Conservation (phyloP, 768 basidiomycete genomes). For the Auriscalpium microsporum region DNA sequence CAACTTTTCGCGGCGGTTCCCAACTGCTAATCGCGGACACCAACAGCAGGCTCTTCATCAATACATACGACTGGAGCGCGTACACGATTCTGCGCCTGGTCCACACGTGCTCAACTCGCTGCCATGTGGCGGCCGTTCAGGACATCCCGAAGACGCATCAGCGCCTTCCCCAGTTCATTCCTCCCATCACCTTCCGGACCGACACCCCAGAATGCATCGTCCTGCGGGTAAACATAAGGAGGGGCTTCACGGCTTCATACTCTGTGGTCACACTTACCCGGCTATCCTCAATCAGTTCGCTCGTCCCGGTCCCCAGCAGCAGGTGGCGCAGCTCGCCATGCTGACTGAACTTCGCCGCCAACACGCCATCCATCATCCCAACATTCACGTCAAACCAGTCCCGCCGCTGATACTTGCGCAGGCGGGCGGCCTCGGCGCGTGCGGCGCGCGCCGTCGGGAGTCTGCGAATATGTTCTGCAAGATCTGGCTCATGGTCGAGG, state of each 20-base stretch:
- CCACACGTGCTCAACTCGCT: no score
- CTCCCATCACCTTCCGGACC: conserved; percentile 29
- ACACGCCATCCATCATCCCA: conserved; percentile 29
- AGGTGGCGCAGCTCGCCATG: conserved; percentile 27
- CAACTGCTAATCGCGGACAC: no score
- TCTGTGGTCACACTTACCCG: conserved; percentile 3
- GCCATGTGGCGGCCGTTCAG: conserved; percentile 19
- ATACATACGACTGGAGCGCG: no score
- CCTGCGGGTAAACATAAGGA: conserved; percentile 12
- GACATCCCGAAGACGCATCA: conserved; percentile 28
- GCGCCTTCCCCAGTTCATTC: conserved; percentile 35
- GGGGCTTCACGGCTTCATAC: no score
- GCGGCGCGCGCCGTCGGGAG: conserved; percentile 11
- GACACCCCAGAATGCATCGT: conserved; percentile 36
- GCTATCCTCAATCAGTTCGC: conserved; percentile 32
- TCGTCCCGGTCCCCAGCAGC: conserved; percentile 30
- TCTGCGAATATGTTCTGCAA: conserved; percentile 7
- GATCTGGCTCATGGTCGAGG: neutral
- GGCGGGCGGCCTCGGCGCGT: conserved; percentile 8
- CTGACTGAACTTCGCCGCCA: conserved; percentile 34
- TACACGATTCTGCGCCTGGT: no score
- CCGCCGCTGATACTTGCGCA: neutral
- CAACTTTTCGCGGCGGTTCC: no score
- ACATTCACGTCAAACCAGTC: conserved; percentile 12
- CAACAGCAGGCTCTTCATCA: no score